A percentile compares a stretch with the other conserved stretches of the same genome.
These are phyloP conservation scores for Thinopyrum obtusiflorum DNA, from an alignment of 202 grass and related monocot species.

Conservation along the genomic window DNA sequence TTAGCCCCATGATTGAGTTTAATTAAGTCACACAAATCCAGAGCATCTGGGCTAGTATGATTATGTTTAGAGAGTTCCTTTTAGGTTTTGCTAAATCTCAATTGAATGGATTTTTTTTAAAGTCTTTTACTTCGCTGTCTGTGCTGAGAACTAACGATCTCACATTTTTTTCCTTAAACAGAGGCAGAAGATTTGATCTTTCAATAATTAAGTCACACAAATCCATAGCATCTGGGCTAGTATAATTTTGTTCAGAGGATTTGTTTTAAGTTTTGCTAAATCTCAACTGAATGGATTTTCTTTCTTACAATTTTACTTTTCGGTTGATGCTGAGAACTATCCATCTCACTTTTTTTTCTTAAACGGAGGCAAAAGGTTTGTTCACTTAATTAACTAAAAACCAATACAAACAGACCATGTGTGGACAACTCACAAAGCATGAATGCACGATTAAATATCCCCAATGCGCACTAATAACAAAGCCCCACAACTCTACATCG, in stretches of 20 bases:
- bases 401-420: no score
- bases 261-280: neutral
- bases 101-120: neutral
- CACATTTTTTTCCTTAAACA: neutral
- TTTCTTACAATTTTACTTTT: neutral
- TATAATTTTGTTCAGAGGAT: neutral
- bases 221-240: conserved; percentile 4
- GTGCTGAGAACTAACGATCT: neutral
- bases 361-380: neutral
- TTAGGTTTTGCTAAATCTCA: neutral
- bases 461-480: no score
- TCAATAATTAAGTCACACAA: neutral
- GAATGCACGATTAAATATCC: no score
- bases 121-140: neutral
- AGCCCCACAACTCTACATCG: no score
- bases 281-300: neutral
- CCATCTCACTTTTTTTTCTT: neutral
- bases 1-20: neutral
- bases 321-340: neutral
- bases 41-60: neutral
- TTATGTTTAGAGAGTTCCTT: neutral
- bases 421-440: no score
- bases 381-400: neutral
- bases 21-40: conserved; percentile 1
- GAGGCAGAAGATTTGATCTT: neutral